These are phyloP conservation scores for Aspergillus melleus DNA, from an alignment of 2,329 filamentous ascomycete species.

Conservation along the genomic window DNA sequence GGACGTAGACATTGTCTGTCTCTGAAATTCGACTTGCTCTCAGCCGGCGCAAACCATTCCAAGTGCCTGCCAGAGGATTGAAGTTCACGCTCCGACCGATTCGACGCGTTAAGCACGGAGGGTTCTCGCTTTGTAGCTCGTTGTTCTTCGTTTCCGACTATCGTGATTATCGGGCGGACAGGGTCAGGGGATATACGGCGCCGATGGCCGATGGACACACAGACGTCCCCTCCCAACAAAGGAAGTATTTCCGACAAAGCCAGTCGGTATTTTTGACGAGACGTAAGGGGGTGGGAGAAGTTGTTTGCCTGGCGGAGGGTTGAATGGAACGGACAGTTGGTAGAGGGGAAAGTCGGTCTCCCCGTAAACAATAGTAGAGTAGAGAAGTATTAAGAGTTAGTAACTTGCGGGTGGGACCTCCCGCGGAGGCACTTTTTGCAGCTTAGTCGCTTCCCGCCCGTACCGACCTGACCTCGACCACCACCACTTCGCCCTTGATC, in stretches of 20 bases:
- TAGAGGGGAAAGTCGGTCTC: neutral
- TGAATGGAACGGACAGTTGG: neutral
- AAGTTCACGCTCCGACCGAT: slow-evolving; percentile 2
- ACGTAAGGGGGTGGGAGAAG: neutral
- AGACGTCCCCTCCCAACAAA: slow-evolving; percentile 1
- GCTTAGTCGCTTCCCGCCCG: neutral
- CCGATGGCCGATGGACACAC: neutral
- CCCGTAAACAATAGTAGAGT: slow-evolving; percentile 10
- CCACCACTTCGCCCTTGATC: neutral
- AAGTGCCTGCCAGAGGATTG: slow-evolving; percentile 9
- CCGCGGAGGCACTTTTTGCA: slow-evolving; percentile 17
- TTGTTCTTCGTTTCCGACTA: neutral
- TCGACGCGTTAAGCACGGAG: slow-evolving; percentile 19
- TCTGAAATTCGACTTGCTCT: slow-evolving; percentile 34
- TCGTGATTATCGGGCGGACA: slow-evolving; percentile 23
- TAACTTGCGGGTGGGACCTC: slow-evolving; percentile 18
- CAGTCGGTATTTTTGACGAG: neutral
- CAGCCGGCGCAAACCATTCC: slow-evolving; percentile 37
- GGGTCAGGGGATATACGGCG: slow-evolving; percentile 31
- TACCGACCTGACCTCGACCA: neutral
- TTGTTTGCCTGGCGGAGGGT: neutral
- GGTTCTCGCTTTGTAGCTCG: neutral
- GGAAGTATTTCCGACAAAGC: neutral
- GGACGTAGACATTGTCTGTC: slow-evolving; percentile 40
- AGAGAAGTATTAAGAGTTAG: slow-evolving; percentile 2